Evolutionary conservation across 2,329 filamentous ascomycete species (phyloP).

Genomic region (Verticillium klebahnii): DNA sequence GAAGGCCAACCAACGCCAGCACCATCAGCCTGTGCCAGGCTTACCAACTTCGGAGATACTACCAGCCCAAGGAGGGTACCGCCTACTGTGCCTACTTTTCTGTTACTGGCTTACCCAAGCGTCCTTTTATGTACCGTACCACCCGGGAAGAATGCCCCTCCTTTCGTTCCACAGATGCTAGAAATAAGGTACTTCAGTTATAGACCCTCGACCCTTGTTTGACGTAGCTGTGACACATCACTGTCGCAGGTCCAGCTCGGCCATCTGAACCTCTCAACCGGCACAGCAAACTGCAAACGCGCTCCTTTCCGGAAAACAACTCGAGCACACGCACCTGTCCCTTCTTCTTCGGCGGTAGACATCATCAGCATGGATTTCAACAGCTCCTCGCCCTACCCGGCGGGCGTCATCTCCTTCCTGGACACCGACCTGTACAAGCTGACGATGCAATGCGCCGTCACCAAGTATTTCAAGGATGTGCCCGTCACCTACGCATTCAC

Average conservation of each 20-base stretch:
- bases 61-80: no score
- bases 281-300: neutral
- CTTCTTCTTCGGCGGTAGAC: neutral
- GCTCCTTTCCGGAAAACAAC: neutral
- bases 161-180: neutral
- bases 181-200: neutral
- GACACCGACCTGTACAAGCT: slow-evolving; percentile 90
- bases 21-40: no score
- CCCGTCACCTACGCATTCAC: slow-evolving; percentile 91
- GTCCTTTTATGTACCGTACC: neutral
- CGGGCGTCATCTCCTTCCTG: slow-evolving; percentile 76
- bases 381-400: slow-evolving; percentile 61
- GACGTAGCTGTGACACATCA: slow-evolving; percentile 1
- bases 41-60: no score
- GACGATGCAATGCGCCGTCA: slow-evolving; percentile 96
- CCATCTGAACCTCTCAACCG: neutral
- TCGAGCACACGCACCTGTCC: neutral
- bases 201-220: neutral
- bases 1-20: no score
- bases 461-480: slow-evolving; percentile 82
- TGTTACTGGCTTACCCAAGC: no score
- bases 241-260: neutral
- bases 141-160: neutral
- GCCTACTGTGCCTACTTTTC: no score
- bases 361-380: slow-evolving; percentile 52